Percentiles rank a stretch among this genome's conserved stretches.
phyloP scores from a whole-genome alignment of 208 protist genomes.

The Leishmania arabica region DNA sequence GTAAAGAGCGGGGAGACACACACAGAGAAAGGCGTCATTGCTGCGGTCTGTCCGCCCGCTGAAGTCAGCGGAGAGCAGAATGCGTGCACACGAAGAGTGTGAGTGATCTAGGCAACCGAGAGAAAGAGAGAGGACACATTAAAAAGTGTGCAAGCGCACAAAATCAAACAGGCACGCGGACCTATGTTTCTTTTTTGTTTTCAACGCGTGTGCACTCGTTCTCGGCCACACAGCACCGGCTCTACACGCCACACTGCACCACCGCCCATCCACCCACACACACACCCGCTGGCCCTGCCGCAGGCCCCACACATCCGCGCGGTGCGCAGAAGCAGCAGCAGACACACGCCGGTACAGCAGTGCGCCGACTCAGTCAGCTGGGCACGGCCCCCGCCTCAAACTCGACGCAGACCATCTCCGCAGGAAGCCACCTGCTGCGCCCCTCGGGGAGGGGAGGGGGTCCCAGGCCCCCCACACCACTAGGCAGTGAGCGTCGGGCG shows the following conservation, averaged over 20 bases:
- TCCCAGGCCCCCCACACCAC: background rate
- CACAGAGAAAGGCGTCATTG: background rate
- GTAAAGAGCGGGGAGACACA: background rate
- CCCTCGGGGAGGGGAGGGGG: too few species aligned
- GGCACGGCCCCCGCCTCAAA: background rate
- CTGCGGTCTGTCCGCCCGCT: background rate
- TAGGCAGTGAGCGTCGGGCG: background rate
- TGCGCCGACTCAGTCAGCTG: background rate
- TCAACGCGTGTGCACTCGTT: background rate
- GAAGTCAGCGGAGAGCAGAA: too few species aligned
- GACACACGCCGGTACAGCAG: background rate
- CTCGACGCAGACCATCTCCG: background rate
- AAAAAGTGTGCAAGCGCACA: background rate
- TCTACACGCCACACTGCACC: background rate
- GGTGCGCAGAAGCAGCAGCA: background rate
- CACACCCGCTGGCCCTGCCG: background rate
- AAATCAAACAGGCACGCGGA: background rate
- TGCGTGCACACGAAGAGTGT: background rate
- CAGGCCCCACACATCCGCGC: background rate
- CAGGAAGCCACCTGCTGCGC: background rate
- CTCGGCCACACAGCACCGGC: background rate
- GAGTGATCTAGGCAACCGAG: background rate
- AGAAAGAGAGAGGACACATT: background rate
- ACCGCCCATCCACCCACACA: too few species aligned
- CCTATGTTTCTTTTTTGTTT: background rate